Base-by-base conservation (phyloP, 2,329 filamentous ascomycete species). In the Cladosporium colombiae region DNA sequence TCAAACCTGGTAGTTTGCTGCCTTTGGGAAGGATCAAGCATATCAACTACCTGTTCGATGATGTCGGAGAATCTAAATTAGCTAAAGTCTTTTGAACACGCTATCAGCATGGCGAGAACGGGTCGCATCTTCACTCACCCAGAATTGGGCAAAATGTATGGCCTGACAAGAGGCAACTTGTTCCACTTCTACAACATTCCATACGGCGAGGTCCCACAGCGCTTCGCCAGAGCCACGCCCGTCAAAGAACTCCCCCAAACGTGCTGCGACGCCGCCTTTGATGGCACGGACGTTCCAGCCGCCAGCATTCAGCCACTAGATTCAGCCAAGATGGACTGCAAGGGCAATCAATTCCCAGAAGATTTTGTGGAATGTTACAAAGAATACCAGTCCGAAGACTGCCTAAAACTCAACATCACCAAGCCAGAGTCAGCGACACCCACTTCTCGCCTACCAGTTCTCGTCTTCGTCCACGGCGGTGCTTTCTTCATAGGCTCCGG, bases 381-480 rank as follows among this genome's bases (percentile, higher is more conserved):
- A 13, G 60, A 62, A 31, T 23, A 40, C 1, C 60, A 62, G 21
- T 53, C 60, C 13, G 60, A 55, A 5, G 80, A 85, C 61, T 81
- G 84, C 37, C 74, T 87, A 21, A 84, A 83, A 56, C 72, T 86
- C 18, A 85, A 85, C 67, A 81, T 86, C 52, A 81, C 82, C 0
- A 75, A 82, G 0, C 84, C 84, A 0, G 55, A 33, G 1, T 23
- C 29, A 5, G 31, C 46, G 10, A 29, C 14, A 14, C 21, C 35
- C 33, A n/a, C 18, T 10, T 23, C 37, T 29, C 18, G 5, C 13
- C 73, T 85, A 3, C 84, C 84, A 0, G 83, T 86, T 0, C 76
- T 85, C 40, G 78, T 84, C 1, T 85, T 84, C 68, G 78, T 86
- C 6, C 83, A 86, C 66, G 84, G 84, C 0, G 84, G 84, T 10